Evolutionary conservation across 768 basidiomycete genomes (phyloP).

Genomic region (Coprinopsis strossmayeri): DNA sequence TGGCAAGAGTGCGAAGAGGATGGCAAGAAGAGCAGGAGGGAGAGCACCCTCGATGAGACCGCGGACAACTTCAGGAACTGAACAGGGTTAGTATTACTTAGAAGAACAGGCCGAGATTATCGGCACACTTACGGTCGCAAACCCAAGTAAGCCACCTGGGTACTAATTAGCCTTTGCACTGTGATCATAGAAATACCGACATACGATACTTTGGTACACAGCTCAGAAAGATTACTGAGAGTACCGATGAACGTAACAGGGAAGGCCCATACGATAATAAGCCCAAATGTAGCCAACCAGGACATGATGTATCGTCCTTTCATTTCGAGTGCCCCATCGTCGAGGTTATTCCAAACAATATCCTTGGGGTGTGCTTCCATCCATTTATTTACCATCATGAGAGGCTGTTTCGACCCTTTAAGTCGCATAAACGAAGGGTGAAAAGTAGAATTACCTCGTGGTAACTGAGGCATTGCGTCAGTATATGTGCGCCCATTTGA

Average conservation of each 20-base stretch:
- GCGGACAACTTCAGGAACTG: conserved; percentile 29
- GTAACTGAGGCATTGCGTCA: conserved; percentile 52
- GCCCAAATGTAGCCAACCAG: conserved; percentile 49
- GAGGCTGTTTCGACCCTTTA: too few relatives aligned
- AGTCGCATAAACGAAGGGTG: too few relatives aligned
- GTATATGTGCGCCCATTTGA: conserved; percentile 69
- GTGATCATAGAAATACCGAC: conserved; percentile 7
- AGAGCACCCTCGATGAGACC: conserved; percentile 63
- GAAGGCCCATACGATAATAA: conserved; percentile 60
- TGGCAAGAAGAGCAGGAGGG: conserved; percentile 56
- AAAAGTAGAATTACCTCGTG: conserved; percentile 31
- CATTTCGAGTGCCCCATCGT: conserved; percentile 46
- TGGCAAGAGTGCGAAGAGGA: conserved; percentile 58
- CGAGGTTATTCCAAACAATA: conserved; percentile 54
- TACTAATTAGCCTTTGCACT: background rate
- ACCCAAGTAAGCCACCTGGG: conserved; percentile 58
- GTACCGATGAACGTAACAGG: conserved; percentile 63
- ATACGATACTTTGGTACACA: conserved; percentile 41
- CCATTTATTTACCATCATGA: conserved; percentile 54
- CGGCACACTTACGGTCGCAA: conserved; percentile 28
- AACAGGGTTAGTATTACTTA: background rate
- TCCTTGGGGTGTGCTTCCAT: conserved; percentile 49
- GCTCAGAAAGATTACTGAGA: conserved; percentile 49
- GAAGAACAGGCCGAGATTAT: too few relatives aligned
- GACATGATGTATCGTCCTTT: conserved; percentile 47